These are phyloP conservation scores for Stentor coeruleus DNA, from an alignment of 73 alveolate species.

Conservation along the genomic window DNA sequence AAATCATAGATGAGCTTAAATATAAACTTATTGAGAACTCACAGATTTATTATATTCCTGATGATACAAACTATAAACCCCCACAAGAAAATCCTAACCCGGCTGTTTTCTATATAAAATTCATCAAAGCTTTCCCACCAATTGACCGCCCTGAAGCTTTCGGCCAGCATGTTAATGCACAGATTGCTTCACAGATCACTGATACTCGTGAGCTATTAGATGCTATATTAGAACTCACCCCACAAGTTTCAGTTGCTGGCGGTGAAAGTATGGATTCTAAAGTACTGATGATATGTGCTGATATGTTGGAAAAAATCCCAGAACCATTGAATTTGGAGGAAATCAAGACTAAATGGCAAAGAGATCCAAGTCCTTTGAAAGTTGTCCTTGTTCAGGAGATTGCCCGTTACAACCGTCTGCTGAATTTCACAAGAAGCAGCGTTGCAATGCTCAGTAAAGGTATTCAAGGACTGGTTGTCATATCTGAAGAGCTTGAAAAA, in stretches of 20 bases:
- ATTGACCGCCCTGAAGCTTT: constrained; percentile 85
- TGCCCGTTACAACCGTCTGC: constrained; percentile 87
- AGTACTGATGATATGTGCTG: constrained; percentile 73
- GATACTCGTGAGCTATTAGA: constrained; percentile 93
- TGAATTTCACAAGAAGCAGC: constrained; percentile 69
- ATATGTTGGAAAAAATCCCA: constrained; percentile 84
- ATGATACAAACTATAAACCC: constrained; percentile 46
- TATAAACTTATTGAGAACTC: constrained; percentile 60
- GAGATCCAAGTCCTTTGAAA: constrained; percentile 93
- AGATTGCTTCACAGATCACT: constrained; percentile 89
- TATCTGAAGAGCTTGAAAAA: constrained; percentile 95
- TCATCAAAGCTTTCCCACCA: constrained; percentile 35
- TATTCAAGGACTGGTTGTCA: constrained; percentile 94
- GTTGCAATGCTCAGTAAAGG: constrained; percentile 93
- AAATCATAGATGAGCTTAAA: constrained; percentile 38
- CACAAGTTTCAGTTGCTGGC: constrained; percentile 83
- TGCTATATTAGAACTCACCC: constrained; percentile 80
- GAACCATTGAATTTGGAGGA: constrained; percentile 87
- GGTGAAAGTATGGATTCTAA: constrained; percentile 83
- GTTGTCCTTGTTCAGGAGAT: constrained; percentile 97
- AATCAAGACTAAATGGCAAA: constrained; percentile 81
- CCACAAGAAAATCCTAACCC: constrained; percentile 38
- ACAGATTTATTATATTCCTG: constrained; percentile 45
- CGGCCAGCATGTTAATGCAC: constrained; percentile 98
- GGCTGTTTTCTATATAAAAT: constrained; percentile 1